Evolutionary conservation across 306 rosid species (phyloP).

Genomic region (Fragaria iinumae): DNA sequence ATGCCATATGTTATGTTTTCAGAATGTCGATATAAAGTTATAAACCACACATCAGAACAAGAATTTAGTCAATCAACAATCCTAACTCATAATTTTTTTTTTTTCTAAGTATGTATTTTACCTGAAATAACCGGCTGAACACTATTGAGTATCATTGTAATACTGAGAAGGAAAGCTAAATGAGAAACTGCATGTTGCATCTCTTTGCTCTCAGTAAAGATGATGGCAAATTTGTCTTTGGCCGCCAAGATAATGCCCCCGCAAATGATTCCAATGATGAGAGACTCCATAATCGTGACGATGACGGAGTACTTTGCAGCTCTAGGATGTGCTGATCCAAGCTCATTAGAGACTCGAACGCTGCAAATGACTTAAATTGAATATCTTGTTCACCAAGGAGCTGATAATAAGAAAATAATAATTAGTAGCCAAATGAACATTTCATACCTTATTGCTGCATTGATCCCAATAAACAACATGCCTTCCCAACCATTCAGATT

Average conservation of each 20-base stretch:
- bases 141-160: conserved; percentile 85
- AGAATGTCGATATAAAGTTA: background rate
- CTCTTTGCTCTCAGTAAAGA: conserved; percentile 64
- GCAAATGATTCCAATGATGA: conserved; percentile 59
- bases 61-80: background rate
- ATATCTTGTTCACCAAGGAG: background rate
- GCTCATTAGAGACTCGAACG: conserved; percentile 89
- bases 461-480: conserved; percentile 89
- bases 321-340: conserved; percentile 86
- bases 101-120: background rate
- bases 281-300: conserved; percentile 53
- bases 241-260: conserved; percentile 48
- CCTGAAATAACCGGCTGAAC: conserved; percentile 94
- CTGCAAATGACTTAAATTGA: conserved; percentile 32
- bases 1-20: background rate
- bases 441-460: conserved; percentile 88
- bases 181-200: conserved; percentile 86
- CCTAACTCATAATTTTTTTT: background rate
- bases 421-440: background rate
- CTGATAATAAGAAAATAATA: background rate
- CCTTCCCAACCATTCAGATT: conserved; percentile 97
- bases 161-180: conserved; percentile 75
- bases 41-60: background rate
- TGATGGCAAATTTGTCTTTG: conserved; percentile 63
- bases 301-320: conserved; percentile 79